Conservation (phyloP, 208 protist species). For the Porcisia hertigi region DNA sequence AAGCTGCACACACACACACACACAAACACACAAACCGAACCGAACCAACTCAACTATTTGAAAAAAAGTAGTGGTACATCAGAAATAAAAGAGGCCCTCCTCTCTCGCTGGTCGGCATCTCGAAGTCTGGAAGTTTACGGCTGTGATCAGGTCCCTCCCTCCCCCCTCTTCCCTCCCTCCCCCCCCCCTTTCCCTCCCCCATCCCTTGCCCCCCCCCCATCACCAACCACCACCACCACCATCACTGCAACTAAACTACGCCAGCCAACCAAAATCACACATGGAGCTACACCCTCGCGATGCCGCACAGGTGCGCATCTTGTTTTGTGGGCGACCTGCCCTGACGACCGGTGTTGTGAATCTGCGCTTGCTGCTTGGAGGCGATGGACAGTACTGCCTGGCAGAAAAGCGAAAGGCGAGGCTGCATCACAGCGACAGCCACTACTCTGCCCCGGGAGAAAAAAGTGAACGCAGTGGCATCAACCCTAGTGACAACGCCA, state of each 20-base stretch:
- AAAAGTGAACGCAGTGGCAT: background rate
- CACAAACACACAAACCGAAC: no score
- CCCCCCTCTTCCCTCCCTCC: background rate
- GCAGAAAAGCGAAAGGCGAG: constrained; percentile 31
- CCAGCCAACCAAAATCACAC: background rate
- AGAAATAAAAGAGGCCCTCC: background rate
- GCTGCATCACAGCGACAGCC: background rate
- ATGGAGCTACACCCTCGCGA: constrained; percentile 1
- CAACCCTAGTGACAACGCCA: background rate
- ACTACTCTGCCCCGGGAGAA: background rate
- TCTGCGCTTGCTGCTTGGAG: constrained; percentile 50
- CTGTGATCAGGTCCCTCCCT: background rate
- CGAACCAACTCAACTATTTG: no score
- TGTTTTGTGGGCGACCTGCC: constrained; percentile 60
- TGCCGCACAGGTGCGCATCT: constrained; percentile 18
- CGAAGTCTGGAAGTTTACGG: background rate
- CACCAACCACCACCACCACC: background rate
- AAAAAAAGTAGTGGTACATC: no score
- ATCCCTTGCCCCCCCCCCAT: background rate
- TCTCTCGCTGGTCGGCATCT: background rate
- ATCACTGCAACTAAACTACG: background rate
- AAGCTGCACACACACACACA: no score
- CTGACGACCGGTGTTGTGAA: constrained; percentile 70
- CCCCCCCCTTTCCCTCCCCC: background rate
- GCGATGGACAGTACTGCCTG: constrained; percentile 43